Percentiles rank a stretch among this genome's conserved stretches.
phyloP scores from a whole-genome alignment of 164 flowering plant species.

The Umbellularia californica region DNA sequence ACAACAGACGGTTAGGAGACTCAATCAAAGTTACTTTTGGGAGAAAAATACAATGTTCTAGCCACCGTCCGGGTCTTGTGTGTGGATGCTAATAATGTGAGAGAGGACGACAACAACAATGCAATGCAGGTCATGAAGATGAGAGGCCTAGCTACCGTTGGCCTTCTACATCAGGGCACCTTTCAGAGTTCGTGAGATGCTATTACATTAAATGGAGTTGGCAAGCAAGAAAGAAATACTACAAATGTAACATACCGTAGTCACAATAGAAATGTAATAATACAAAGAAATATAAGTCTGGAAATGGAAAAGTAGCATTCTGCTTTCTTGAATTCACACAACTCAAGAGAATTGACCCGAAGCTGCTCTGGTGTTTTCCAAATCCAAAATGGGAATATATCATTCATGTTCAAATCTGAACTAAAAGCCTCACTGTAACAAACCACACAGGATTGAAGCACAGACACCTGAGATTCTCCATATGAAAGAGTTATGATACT shows the following conservation, averaged over 20 bases:
- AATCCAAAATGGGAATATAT: neutral
- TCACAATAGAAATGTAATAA: neutral
- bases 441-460: neutral
- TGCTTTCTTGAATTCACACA: neutral
- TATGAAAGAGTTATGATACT: neutral
- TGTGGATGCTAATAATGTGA: no score
- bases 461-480: neutral
- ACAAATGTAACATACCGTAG: neutral
- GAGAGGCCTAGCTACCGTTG: no score
- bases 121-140: no score
- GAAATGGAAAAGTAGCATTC: neutral
- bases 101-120: no score
- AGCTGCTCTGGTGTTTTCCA: neutral
- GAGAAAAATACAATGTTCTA: no score
- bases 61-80: no score
- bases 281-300: neutral
- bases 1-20: no score
- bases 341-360: neutral
- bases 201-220: neutral
- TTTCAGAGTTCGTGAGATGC: no score
- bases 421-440: neutral
- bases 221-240: neutral
- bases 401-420: neutral
- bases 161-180: no score
- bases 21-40: no score